Base-by-base conservation (phyloP, 1,284 basidiomycete genomes). In the Athelia psychrophila region DNA sequence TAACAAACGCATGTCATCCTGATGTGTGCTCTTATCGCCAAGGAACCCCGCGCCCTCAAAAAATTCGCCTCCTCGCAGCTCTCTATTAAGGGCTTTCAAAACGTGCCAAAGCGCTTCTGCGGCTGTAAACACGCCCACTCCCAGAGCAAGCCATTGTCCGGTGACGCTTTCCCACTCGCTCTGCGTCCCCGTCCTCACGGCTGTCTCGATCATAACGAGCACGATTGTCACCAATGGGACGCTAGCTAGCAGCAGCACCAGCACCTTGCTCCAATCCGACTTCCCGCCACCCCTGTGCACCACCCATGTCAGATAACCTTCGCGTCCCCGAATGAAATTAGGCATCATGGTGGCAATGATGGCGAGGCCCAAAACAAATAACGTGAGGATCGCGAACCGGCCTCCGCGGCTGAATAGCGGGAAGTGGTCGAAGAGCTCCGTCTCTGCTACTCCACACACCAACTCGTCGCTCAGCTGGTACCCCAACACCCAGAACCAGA, bases 391-490 rank as follows among this genome's bases (percentile, higher is more conserved):
- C 20, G 44, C 44, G 44, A 19, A 46, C 8, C 44, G 44, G 4
- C 44, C 44, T 6, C 23, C n/a, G 5, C 24, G 20, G 22, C n/a
- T 27, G 44, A 46, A 46, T 23, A 46, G 22, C 44, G 10, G 16
- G 10, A 16, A 23, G 24, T n/a, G 19, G 24, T 27, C 44, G 44
- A 46, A 46, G n/a, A 46, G 44, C 44, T 6, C 12, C 22, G 22
- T 46, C 44, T 46, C 44, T 12, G 44, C 44, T 6, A 46, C 44
- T 4, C 44, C 44, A 27, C 44, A 46, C 22, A 46, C 44, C n/a
- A 23, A 8, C 44, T 46, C 44, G n/a, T 46, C 44, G 44, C 22
- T 27, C n/a, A 23, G 9, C 44, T 46, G 9, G 44, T 46, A 46
- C 10, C 44, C 44, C n/a, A 8, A 6, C 19, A 23, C 8, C 44